Evolutionary conservation across 2,329 filamentous ascomycete species (phyloP), one percentile per base, ranked within the genome.

Genomic region (Fusarium miscanthi): DNA sequence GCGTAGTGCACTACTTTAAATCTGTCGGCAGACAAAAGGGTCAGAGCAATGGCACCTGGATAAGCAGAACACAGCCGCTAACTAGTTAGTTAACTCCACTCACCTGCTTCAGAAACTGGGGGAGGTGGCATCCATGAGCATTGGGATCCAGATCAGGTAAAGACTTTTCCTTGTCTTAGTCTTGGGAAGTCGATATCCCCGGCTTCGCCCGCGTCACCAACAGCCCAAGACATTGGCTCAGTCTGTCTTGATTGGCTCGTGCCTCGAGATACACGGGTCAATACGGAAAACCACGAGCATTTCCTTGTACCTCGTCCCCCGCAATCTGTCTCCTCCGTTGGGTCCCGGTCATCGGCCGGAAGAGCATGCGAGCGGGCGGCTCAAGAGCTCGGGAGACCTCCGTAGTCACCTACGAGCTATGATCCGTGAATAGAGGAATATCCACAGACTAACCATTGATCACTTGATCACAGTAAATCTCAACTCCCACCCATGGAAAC

Each of bases 171-270:
- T 19, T 51, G 30, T 51, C 23, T 41, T 60, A 53, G 45, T 42
- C 63, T 49, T 41, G 56, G 68, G 61, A 69, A 72, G 58, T 66
- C 42, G 46, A 51, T 41, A 74, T 64, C 73, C 75, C 75, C 75
- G 75, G 67, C 66, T 77, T 77, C 54, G 72, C 75, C 75, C 75
- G 75, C 67, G 61, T 73, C 64, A 74, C 48, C 51, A 70, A 25
- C 35, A 54, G 59, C 59, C 21, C 13, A 31, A 72, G 51, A 46
- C 58, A 58, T 30, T 25, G 33, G 12, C 48, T 54, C 19, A 14
- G 17, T 25, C 17, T 42, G 2, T 25, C 46, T 25, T 63, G 58
- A 49, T 65, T 70, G 67, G 67, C 25, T 64, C 38, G 31, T 43
- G 35, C 25, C 25, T 23, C 8, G 30, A 25, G n/a, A 35, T 54